phyloP scores from a whole-genome alignment of 495 filamentous ascomycete species.

The Neurospora sp. region DNA sequence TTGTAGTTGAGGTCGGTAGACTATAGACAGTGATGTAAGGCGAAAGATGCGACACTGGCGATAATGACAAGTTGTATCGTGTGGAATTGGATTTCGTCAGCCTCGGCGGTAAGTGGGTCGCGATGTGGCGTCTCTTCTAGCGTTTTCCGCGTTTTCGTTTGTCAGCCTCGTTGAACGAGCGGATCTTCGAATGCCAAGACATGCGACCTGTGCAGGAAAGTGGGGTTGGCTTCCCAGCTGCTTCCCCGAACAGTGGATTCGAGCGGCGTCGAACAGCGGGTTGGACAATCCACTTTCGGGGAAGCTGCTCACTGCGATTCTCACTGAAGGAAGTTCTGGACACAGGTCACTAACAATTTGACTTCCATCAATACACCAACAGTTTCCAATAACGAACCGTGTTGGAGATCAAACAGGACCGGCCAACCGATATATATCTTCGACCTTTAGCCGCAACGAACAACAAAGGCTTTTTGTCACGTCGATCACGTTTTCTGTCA shows the following conservation, averaged over 20 bases:
- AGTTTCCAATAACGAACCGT: background rate
- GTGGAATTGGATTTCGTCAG: background rate
- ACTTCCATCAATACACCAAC: background rate
- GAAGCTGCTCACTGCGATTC: background rate
- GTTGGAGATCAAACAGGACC: background rate
- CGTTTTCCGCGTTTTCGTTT: background rate
- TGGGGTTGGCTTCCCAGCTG: background rate
- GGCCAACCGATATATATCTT: background rate
- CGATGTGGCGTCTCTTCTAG: background rate
- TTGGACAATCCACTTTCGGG: background rate
- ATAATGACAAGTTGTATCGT: background rate
- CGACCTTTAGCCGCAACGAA: background rate
- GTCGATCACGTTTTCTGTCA: background rate
- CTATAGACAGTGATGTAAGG: background rate
- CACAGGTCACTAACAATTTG: background rate
- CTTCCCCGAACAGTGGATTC: background rate
- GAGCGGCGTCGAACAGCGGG: background rate
- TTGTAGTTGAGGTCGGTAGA: background rate
- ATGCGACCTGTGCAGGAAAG: background rate
- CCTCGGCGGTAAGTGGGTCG: background rate
- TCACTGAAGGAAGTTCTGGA: background rate
- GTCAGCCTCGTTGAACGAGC: background rate
- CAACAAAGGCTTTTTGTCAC: background rate
- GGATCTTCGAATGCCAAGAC: background rate
- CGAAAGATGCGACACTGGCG: background rate